Percentiles rank a stretch among this genome's conserved stretches.
phyloP scores from a whole-genome alignment of 75 land plant genomes.

The Picea sitchensis region DNA sequence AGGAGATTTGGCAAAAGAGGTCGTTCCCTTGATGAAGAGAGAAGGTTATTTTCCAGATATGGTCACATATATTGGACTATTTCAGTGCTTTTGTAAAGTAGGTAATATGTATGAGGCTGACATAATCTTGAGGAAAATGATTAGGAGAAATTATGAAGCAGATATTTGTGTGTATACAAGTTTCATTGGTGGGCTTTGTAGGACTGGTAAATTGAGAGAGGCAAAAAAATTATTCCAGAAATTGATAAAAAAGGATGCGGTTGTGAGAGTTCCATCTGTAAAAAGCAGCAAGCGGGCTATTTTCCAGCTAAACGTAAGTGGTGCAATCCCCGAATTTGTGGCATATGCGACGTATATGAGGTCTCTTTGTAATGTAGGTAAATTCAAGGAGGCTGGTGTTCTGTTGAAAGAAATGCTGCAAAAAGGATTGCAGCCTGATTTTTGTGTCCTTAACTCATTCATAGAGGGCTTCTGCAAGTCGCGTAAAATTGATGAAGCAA shows the following conservation, averaged over 20 bases:
- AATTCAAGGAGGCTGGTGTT: slow-evolving; percentile 20
- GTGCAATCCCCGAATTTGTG: slow-evolving; percentile 10
- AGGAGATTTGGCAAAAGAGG: slow-evolving; percentile 10
- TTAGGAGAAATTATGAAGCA: background rate
- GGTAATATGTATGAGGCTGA: slow-evolving; percentile 27
- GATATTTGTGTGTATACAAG: slow-evolving; percentile 19
- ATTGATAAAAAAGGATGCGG: slow-evolving; percentile 12
- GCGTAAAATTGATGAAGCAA: slow-evolving; percentile 18
- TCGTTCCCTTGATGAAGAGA: slow-evolving; percentile 15
- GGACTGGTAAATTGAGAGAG: slow-evolving; percentile 24
- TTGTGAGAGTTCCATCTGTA: background rate
- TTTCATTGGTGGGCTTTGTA: slow-evolving; percentile 22
- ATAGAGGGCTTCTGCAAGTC: slow-evolving; percentile 15
- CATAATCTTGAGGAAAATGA: slow-evolving; percentile 17
- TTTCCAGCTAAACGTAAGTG: slow-evolving; percentile 13
- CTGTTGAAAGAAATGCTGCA: slow-evolving; percentile 22
- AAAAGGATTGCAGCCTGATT: slow-evolving; percentile 6
- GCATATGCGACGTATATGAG: slow-evolving; percentile 24
- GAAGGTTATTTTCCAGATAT: slow-evolving; percentile 12
- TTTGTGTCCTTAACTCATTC: slow-evolving; percentile 20
- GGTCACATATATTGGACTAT: slow-evolving; percentile 14
- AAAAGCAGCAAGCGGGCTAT: slow-evolving; percentile 21
- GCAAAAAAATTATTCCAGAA: slow-evolving; percentile 21
- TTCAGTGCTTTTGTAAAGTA: slow-evolving; percentile 24
- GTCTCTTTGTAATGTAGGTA: slow-evolving; percentile 23